A percentile compares a stretch with the other conserved stretches of the same genome.
Evolutionary conservation across 306 rosid genomes (phyloP).

Genomic region (Pachyrhizus erosus): DNA sequence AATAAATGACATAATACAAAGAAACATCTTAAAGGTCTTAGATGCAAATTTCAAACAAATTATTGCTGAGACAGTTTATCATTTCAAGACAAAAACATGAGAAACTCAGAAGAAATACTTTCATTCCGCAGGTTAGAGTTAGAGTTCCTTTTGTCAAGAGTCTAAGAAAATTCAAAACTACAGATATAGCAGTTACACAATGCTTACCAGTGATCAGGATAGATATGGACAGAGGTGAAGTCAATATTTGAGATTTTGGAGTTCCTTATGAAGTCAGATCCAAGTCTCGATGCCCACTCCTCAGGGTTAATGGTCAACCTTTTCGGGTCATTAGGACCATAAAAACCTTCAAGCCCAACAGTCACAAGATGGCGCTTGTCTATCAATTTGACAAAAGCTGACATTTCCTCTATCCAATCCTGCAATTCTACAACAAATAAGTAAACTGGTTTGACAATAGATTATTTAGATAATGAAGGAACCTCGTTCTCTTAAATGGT

Average conservation of each 20-base stretch:
- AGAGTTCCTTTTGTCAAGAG: background rate
- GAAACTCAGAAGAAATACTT: slow-evolving; percentile 20
- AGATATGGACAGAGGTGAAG: slow-evolving; percentile 95
- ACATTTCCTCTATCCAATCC: slow-evolving; percentile 99
- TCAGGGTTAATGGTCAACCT: slow-evolving; percentile 76
- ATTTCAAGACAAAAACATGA: background rate
- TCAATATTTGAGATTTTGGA: slow-evolving; percentile 68
- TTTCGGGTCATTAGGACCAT: slow-evolving; percentile 87
- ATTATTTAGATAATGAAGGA: no score
- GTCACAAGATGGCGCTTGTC: slow-evolving; percentile 96
- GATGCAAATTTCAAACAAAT: slow-evolving; percentile 20
- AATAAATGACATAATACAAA: background rate
- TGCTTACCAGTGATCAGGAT: slow-evolving; percentile 98
- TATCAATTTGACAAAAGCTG: slow-evolving; percentile 78
- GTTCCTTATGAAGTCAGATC: slow-evolving; percentile 94
- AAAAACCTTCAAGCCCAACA: slow-evolving; percentile 94
- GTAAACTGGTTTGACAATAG: no score
- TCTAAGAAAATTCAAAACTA: slow-evolving; percentile 1
- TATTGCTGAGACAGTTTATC: slow-evolving; percentile 14
- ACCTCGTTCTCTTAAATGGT: no score
- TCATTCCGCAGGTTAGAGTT: background rate
- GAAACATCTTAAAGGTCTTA: background rate
- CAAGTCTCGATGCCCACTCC: slow-evolving; percentile 92
- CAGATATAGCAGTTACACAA: slow-evolving; percentile 26
- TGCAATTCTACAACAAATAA: slow-evolving; percentile 54